Evolutionary conservation across 495 filamentous ascomycete genomes (phyloP).

Genomic region (Xylaria palmicola): DNA sequence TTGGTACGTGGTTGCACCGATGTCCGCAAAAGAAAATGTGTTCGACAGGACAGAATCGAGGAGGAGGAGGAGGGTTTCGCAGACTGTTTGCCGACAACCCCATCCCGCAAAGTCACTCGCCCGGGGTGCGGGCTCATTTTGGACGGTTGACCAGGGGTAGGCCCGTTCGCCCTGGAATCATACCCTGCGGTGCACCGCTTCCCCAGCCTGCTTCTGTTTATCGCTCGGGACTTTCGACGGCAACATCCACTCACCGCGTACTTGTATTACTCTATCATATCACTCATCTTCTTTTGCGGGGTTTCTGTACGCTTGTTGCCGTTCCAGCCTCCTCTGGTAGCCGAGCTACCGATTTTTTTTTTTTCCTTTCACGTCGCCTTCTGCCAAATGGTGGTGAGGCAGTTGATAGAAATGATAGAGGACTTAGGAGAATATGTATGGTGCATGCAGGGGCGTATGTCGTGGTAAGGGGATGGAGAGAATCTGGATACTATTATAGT

Average conservation of each 20-base stretch:
- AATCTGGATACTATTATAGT: no score
- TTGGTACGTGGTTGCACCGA: no score
- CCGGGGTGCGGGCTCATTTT: neutral
- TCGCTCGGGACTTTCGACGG: neutral
- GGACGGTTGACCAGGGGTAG: no score
- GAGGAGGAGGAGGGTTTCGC: neutral
- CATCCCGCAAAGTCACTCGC: no score
- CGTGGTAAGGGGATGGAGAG: neutral
- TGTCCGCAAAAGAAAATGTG: neutral
- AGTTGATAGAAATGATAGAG: no score
- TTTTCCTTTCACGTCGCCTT: no score
- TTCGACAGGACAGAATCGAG: neutral
- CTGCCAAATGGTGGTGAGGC: no score
- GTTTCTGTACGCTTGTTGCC: no score
- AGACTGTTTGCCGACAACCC: neutral
- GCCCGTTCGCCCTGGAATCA: neutral
- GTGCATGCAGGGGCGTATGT: no score
- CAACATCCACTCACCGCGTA: neutral
- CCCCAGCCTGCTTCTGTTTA: conserved; percentile 6
- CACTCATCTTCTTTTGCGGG: neutral
- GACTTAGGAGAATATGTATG: no score
- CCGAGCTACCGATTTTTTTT: no score
- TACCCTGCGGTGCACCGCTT: conserved; percentile 5
- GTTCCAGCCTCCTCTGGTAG: no score
- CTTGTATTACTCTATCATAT: neutral